A percentile compares a stretch with the other conserved stretches of the same genome.
Evolutionary conservation across 108 stramenopile genomes (phyloP).

Genomic region (Chaetoceros muelleri): DNA sequence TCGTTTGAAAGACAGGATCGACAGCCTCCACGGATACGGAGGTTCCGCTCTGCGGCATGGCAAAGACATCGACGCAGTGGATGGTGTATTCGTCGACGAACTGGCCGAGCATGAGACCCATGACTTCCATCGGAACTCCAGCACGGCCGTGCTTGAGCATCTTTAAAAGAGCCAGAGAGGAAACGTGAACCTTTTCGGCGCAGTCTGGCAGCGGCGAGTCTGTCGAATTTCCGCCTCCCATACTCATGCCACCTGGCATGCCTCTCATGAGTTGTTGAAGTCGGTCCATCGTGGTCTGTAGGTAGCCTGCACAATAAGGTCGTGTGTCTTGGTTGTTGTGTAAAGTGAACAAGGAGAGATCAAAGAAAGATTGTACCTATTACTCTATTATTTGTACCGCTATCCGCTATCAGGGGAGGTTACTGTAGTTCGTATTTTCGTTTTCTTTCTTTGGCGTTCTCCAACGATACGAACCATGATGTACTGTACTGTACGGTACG

Average conservation of each 20-base stretch:
- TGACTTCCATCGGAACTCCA: conserved; percentile 99
- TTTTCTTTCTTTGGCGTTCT: no score
- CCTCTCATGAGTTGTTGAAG: conserved; percentile 82
- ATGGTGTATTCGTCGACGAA: conserved; percentile 99
- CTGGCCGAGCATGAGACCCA: conserved; percentile 99
- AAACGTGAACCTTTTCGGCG: conserved; percentile 96
- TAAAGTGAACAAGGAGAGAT: no score
- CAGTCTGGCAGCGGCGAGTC: conserved; percentile 88
- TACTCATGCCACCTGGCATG: conserved; percentile 65
- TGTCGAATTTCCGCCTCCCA: conserved; percentile 45
- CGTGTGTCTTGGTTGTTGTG: no score
- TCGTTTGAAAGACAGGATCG: conserved; percentile 96
- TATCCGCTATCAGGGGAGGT: no score
- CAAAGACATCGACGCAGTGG: conserved; percentile 99
- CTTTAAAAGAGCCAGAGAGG: conserved; percentile 94
- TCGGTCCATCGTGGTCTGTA: conserved; percentile 56
- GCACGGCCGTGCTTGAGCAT: conserved; percentile 99
- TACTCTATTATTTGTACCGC: no score
- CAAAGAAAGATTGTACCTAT: no score
- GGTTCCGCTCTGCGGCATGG: conserved; percentile 99
- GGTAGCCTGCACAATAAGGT: no score
- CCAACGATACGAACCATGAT: no score
- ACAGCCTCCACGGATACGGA: conserved; percentile 97
- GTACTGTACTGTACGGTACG: no score
- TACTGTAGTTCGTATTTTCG: no score